Evolutionary conservation across 108 stramenopile species (phyloP), one percentile per base, ranked within the genome.

Genomic region (Stephanodiscus minutulus): DNA sequence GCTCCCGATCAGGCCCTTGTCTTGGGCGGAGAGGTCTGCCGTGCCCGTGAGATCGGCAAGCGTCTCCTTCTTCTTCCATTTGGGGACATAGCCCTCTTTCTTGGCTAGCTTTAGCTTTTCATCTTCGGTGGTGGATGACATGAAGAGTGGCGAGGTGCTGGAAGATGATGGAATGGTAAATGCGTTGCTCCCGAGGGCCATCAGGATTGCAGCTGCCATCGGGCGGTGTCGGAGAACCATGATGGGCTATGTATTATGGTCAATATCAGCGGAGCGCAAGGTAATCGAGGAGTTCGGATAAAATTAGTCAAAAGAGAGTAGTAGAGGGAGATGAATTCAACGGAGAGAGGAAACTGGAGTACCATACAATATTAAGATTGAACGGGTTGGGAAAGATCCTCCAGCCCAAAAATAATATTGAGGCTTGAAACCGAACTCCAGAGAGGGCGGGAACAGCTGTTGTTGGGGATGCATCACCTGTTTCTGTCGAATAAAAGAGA

Each of bases 31-130:
- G 53, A 77, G 63, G 4, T 74, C 69, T 27, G 28, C 69, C 24
- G 65, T 68, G 13, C 84, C 82, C 39, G 73, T 63, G 6, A 55
- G 41, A 37, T 84, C 90, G 7, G 87, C 91, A 7, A 93, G 69
- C 48, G 89, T 91, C 22, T 75, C 77, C 74, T 89, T 93, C 84
- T 93, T 93, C 49, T 83, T 89, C 92, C 92, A 93, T 70, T 93
- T 93, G 18, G 92, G 92, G 12, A 71, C 77, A 49, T 93, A 93
- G 15, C 78, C 76, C 44, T 80, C 54, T 70, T 76, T 65, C 35
- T 81, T 70, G 48, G 54, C 61, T 24, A 67, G 43, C 47, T 64
- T 77, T 18, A 67, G 43, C 47, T 57, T 77, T 54, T 70, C 69
- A 60, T 49, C 28, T 39, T 65, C 64, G 18, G 25, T 49, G 27